Percentiles rank a stretch among this genome's conserved stretches.
Conservation (phyloP, 2,329 filamentous ascomycete genomes). For the Neonectria neomacrospora region DNA sequence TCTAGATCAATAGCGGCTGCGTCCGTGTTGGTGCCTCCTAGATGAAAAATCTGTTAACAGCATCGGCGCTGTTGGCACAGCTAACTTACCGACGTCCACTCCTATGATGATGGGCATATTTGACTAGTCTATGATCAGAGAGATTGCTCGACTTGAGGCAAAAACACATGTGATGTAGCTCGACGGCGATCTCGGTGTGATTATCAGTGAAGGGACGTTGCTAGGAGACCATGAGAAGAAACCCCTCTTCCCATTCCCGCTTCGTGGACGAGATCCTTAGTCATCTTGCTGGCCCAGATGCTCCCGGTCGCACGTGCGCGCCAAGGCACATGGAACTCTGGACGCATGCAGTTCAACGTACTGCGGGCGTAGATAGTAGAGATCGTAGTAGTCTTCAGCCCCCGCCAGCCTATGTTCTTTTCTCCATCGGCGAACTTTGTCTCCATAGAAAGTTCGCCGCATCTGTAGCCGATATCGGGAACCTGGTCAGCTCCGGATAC, state of each 20-base stretch:
- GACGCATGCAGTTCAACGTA: neutral
- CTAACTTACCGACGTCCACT: slow-evolving; percentile 21
- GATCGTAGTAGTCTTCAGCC: neutral
- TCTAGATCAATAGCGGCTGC: slow-evolving; percentile 18
- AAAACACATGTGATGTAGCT: neutral
- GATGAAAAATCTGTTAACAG: neutral
- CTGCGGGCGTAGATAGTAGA: neutral
- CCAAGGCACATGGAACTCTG: neutral
- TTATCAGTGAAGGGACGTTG: neutral
- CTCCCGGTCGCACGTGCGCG: neutral
- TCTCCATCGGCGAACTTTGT: neutral
- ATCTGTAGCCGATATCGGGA: neutral
- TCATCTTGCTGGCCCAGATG: neutral
- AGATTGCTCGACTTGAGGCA: neutral
- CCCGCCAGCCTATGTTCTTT: neutral
- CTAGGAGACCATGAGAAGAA: neutral
- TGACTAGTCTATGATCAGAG: neutral
- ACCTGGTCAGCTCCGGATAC: neutral
- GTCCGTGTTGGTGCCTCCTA: slow-evolving; percentile 26
- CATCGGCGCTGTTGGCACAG: fast-evolving
- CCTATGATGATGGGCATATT: slow-evolving; percentile 28
- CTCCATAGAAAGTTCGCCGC: neutral
- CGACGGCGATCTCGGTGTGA: neutral
- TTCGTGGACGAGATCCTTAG: neutral
- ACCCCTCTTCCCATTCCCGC: neutral